phyloP scores from a whole-genome alignment of 495 filamentous ascomycete species.

The Hyphodiscus hymeniophilus region DNA sequence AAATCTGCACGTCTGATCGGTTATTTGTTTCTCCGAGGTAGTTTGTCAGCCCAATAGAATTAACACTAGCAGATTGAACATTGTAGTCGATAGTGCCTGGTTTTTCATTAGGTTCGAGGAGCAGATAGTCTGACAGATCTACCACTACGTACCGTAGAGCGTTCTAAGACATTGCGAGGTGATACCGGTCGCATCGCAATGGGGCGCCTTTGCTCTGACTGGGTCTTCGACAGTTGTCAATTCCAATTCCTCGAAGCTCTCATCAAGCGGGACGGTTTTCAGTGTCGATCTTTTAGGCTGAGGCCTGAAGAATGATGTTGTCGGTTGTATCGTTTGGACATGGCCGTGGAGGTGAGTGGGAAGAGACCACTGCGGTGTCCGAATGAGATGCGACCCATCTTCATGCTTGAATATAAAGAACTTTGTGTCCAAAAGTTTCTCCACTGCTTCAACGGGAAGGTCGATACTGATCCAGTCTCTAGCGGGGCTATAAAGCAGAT shows the following conservation, averaged over 20 bases:
- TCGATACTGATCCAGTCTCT: slow-evolving; percentile 42
- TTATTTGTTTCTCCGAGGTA: slow-evolving; percentile 61
- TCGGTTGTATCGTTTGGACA: slow-evolving; percentile 58
- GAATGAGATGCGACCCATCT: slow-evolving; percentile 26
- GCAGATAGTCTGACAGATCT: background rate
- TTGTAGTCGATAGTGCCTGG: slow-evolving; percentile 36
- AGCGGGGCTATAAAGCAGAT: slow-evolving; percentile 37
- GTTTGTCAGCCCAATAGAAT: slow-evolving; percentile 57
- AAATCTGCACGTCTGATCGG: slow-evolving; percentile 45
- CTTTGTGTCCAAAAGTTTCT: slow-evolving; percentile 48
- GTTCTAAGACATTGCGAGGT: slow-evolving; percentile 44
- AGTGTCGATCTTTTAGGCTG: slow-evolving; percentile 13
- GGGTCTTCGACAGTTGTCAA: background rate
- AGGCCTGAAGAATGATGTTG: slow-evolving; percentile 49
- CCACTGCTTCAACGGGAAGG: slow-evolving; percentile 41
- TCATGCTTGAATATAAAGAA: slow-evolving; percentile 50
- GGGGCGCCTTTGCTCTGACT: background rate
- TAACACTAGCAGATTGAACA: slow-evolving; percentile 20
- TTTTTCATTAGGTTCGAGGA: background rate
- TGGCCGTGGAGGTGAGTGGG: slow-evolving; percentile 46
- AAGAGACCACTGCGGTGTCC: slow-evolving; percentile 40
- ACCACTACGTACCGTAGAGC: slow-evolving; percentile 31
- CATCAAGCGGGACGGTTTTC: background rate
- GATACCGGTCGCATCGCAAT: slow-evolving; percentile 11
- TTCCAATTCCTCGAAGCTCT: background rate